Conservation (phyloP, 1,284 basidiomycete species). For the Jaminaea rosea region DNA sequence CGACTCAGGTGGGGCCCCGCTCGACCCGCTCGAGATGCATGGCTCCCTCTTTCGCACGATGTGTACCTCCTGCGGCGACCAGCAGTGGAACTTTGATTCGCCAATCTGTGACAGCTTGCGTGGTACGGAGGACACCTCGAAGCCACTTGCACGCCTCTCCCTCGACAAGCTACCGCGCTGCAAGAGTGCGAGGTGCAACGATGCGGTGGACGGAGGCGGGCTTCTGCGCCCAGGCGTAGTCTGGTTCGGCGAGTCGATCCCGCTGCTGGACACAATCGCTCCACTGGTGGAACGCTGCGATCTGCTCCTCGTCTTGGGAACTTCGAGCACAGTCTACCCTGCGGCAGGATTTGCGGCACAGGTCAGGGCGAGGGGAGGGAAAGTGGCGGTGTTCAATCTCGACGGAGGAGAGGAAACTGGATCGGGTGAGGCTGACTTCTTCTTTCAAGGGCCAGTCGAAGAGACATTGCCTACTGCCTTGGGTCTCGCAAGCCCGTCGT, state of each 20-base stretch:
- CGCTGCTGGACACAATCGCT: conserved; percentile 48
- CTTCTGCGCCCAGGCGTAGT: conserved; percentile 59
- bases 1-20: conserved; percentile 3
- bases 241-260: conserved; percentile 56
- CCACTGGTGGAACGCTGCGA: conserved; percentile 53
- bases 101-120: conserved; percentile 55
- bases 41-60: conserved; percentile 56
- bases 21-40: conserved; percentile 59
- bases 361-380: conserved; percentile 50
- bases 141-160: conserved; percentile 46
- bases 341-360: conserved; percentile 51
- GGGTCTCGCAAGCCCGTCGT: no score
- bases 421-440: conserved; percentile 6
- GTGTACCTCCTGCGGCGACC: conserved; percentile 54
- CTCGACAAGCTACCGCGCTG: conserved; percentile 54
- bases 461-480: conserved; percentile 6
- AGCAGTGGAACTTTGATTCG: conserved; percentile 50
- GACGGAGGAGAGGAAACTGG: conserved; percentile 43
- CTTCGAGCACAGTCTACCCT: conserved; percentile 55
- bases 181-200: background rate
- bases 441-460: conserved; percentile 9
- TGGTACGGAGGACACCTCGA: conserved; percentile 53
- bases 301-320: conserved; percentile 59
- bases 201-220: conserved; percentile 48
- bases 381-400: conserved; percentile 59